Conservation (phyloP, 768 basidiomycete genomes). For the Termitomyces sp. region DNA sequence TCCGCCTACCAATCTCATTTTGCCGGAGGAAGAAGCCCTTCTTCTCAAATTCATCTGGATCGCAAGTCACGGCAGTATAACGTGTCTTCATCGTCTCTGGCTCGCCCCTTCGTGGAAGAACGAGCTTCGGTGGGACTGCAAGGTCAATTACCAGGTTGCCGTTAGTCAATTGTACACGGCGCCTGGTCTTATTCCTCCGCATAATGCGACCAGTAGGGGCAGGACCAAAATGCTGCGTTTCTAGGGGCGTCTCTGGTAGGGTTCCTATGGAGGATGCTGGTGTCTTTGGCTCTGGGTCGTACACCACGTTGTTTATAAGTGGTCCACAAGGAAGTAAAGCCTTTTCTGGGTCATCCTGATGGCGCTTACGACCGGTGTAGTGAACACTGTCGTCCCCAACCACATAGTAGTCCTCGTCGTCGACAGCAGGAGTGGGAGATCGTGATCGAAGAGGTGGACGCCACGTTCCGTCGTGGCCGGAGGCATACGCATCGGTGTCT, state of each 20-base stretch:
- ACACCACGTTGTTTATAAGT: constrained; percentile 29
- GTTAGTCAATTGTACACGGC: constrained; percentile 78
- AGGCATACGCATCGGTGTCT: constrained; percentile 68
- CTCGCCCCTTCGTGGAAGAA: constrained; percentile 67
- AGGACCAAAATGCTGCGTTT: constrained; percentile 84
- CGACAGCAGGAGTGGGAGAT: constrained; percentile 72
- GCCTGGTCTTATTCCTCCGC: constrained; percentile 72
- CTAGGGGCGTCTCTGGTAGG: constrained; percentile 50
- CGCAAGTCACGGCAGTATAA: constrained; percentile 90
- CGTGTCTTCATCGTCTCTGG: constrained; percentile 71
- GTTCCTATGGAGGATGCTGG: constrained; percentile 36
- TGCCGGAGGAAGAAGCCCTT: constrained; percentile 85
- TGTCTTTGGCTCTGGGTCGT: constrained; percentile 40
- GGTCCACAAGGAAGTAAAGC: constrained; percentile 22
- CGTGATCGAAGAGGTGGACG: constrained; percentile 56
- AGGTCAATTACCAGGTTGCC: constrained; percentile 88
- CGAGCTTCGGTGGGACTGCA: constrained; percentile 79
- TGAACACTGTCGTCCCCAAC: constrained; percentile 55
- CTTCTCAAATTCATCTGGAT: constrained; percentile 87
- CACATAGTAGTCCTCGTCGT: constrained; percentile 69
- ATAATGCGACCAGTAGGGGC: constrained; percentile 77
- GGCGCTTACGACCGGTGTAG: constrained; percentile 40
- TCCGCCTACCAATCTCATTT: constrained; percentile 72
- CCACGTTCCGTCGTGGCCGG: constrained; percentile 50
- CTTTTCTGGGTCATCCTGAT: constrained; percentile 38